Conservation (phyloP, 2,329 filamentous ascomycete genomes). For the Aspergillus sp. region DNA sequence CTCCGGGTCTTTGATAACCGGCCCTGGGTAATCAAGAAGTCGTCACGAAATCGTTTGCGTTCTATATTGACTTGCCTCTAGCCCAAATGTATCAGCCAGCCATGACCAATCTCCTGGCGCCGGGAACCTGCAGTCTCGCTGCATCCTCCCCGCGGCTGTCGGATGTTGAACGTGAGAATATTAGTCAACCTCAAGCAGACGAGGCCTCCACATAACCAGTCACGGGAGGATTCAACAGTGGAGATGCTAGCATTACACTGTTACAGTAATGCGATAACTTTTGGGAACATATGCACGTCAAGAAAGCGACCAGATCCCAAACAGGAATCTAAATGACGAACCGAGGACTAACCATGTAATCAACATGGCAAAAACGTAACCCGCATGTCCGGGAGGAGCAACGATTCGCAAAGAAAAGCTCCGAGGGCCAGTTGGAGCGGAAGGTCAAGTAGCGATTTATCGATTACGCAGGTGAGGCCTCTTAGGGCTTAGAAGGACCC, state of each 20-base stretch:
- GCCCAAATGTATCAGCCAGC: background rate
- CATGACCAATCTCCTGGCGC: background rate
- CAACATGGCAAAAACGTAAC: background rate
- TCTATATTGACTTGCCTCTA: background rate
- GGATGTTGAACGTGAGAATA: background rate
- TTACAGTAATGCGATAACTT: background rate
- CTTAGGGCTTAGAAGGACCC: conserved; percentile 2
- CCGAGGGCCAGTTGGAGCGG: background rate
- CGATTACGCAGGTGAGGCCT: background rate
- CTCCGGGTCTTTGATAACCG: background rate
- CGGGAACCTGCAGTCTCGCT: background rate
- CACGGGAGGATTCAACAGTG: background rate
- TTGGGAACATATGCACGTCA: background rate
- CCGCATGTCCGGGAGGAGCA: background rate
- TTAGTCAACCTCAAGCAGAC: background rate
- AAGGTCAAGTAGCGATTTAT: background rate
- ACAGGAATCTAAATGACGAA: background rate
- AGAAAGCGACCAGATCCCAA: background rate
- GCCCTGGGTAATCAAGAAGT: background rate
- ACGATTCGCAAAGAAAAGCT: background rate
- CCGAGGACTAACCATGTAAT: background rate
- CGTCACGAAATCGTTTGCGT: background rate
- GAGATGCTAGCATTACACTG: background rate
- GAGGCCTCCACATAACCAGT: background rate
- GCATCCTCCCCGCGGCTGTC: background rate